Base-by-base conservation (phyloP, 495 filamentous ascomycete genomes). In the Penicillium bovifimosum region DNA sequence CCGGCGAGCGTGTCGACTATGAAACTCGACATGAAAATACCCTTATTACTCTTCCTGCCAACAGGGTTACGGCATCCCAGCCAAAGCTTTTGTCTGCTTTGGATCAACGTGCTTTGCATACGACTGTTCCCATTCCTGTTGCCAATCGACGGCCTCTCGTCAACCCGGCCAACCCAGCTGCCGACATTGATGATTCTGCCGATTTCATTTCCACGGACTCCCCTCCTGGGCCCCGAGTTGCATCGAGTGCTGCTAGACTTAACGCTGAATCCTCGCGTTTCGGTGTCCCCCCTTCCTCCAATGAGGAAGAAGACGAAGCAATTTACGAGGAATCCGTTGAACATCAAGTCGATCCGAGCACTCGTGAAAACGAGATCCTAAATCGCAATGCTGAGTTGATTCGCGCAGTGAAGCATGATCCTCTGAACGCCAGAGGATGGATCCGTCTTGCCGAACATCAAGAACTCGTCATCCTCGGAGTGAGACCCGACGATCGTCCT, bases 391-490 rank as follows among this genome's bases (percentile, higher is more conserved):
- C 82, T 3, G 74, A 83, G 43, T 66, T 96, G 33, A 75, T 72
- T 4, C 76, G 75, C 16, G 74, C 62, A 16, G 77, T 89, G 17
- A 80, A 86, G 36, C 63, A 80, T 16, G 60, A 80, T 38, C 90
- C 90, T 3, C 52, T 65, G n/a, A 81, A 93, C 59, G 70, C 87
- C 28, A 69, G 77, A 27, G 74, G 81, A 29, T 97, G 93, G 92
- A 68, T 95, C 1, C 71, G 76, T 33, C 76, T 96, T 5, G 84
- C 95, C 43, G 65, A 84, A 11, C 80, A 91, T 42, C 93, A 96
- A 68, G 82, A 88, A 56, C 54, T 48, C 20, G 69, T 91, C 38
- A 69, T 92, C 11, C 58, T 45, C 41, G 64, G 62, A 50, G n/a
- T 59, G 58, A 56, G 64, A 54, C 62, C 59, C 52, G 66, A 72